Percentiles rank a stretch among this genome's conserved stretches.
phyloP scores from a whole-genome alignment of 805 yeast genomes.

The Priceomyces medius region DNA sequence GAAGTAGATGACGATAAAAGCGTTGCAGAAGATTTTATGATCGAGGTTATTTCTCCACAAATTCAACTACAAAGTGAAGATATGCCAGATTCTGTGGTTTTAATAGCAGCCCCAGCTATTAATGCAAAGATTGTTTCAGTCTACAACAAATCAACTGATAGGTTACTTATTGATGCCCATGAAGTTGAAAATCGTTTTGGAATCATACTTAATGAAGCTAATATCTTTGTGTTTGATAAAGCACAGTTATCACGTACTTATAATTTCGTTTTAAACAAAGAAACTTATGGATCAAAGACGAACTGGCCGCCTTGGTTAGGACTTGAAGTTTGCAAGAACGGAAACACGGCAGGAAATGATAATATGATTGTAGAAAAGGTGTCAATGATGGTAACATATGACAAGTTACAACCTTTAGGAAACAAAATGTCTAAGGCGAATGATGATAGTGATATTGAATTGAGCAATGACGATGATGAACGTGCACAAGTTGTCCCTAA shows the following conservation, averaged over 20 bases:
- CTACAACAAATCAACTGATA: conserved; percentile 39
- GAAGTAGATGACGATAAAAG: conserved; percentile 19
- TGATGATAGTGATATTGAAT: conserved; percentile 1
- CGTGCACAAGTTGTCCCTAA: conserved; percentile 17
- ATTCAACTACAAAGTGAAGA: conserved; percentile 43
- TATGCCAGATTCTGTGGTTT: conserved; percentile 51
- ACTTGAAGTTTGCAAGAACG: conserved; percentile 54
- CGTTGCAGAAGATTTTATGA: conserved; percentile 38
- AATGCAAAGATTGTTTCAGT: conserved; percentile 69
- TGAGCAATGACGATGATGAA: conserved; percentile 1
- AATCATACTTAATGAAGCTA: conserved; percentile 64
- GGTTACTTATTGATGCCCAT: conserved; percentile 36
- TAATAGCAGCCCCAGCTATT: conserved; percentile 72
- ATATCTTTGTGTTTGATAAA: conserved; percentile 64
- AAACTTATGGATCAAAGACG: conserved; percentile 59
- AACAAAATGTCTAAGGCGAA: conserved; percentile 8
- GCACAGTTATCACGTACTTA: conserved; percentile 39
- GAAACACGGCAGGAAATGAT: conserved; percentile 42
- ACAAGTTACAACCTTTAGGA: conserved; percentile 36
- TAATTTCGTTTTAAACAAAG: conserved; percentile 41
- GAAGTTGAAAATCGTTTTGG: conserved; percentile 66
- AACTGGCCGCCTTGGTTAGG: conserved; percentile 94
- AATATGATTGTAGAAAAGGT: conserved; percentile 63
- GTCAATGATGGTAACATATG: conserved; percentile 60
- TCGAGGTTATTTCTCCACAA: conserved; percentile 43